Base-by-base conservation (phyloP, 257 asterid species). In the Solanum microdontum region DNA sequence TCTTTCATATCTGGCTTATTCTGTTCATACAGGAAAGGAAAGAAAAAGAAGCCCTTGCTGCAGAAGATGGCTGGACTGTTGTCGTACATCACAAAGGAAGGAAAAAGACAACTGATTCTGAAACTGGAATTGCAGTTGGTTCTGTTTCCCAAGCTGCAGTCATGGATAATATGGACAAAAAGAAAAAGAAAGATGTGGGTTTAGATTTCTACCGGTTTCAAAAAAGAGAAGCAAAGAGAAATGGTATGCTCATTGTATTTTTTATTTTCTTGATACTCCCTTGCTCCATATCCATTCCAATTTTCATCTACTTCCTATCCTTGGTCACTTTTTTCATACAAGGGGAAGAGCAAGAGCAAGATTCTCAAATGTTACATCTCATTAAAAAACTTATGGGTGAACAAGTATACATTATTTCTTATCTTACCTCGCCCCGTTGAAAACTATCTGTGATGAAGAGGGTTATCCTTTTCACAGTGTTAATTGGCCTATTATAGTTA, bases 1-100 rank as follows among this genome's bases (percentile, higher is more conserved):
- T 82, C 34, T 23, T 73, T 55, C 37, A 23, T 55, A 82, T 87
- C 73, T 45, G 17, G 32, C 72, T 64, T 64, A 64, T 28, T 66
- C 77, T 72, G 48, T 87, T 89, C 77, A n/a, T 87, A 84, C 98
- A 97, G 99, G 98, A 94, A 89, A 96, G 90, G 91, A 88, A 86
- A 76, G 97, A 92, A 91, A 92, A 90, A 87, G 98, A 94, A 92
- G 94, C 96, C 85, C 93, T 88, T 87, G 95, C 94, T 86, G 98
- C 95, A 60, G 99, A 94, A 87, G 99, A 94, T 89, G 99, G 99
- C 85, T 97, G 98, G 98, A 93, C 98, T 3, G 98, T 97, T 84
- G 99, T 96, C 40, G 94, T 92, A 84, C 99, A 96, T 80, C 98
- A 97, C 14, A 97, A 93, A 91, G 98, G 99, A 69, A 92, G 99